Evolutionary conservation across 2,329 filamentous ascomycete genomes (phyloP), one percentile per base, ranked within the genome.

Genomic region (Nothomitra cinnamomea): DNA sequence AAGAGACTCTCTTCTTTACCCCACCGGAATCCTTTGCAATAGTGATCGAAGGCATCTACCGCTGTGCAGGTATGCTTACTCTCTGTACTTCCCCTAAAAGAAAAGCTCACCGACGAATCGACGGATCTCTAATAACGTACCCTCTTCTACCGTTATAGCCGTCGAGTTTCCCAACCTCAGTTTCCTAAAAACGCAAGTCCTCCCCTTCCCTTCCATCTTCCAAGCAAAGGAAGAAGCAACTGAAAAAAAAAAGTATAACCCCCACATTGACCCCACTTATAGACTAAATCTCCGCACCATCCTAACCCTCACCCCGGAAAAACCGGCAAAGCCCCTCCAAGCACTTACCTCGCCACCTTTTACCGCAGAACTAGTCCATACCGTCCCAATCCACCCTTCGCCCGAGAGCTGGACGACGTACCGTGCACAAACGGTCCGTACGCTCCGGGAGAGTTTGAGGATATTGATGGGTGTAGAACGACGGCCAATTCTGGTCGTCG

Each of bases 131-230:
- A 12, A 22, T 17, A 17, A 12, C n/a, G 17, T 32, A 51, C 2
- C 6, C 7, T 24, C 35, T 15, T 12, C 19, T 32, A 19, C 17
- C 19, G 25, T 13, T 5, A 21, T 19, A 51, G 49, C 49, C 36
- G 49, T 51, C 32, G 49, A 51, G 36, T 51, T 51, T 21, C 32
- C 36, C 32, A 51, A 51, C 19, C 49, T 51, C n/a, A 21, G n/a
- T 15, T 51, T 38, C 17, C 49, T 51, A 10, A 13, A 38, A 51
- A 51, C 49, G 49, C 19, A 51, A 35, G 21, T 35, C 48, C 25
- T 22, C 28, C 35, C n/a, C 48, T 2, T 35, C 2, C 19, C 24
- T 38, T 28, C 25, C 4, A 45, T 7, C 19, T 21, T 21, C 17
- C 5, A 22, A 45, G 10, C 10, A 45, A 19, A 6, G 22, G 10